Percentiles rank a stretch among this genome's conserved stretches.
phyloP scores from a whole-genome alignment of 1,139 yeast genomes.

The Spathaspora jeffriesii region DNA sequence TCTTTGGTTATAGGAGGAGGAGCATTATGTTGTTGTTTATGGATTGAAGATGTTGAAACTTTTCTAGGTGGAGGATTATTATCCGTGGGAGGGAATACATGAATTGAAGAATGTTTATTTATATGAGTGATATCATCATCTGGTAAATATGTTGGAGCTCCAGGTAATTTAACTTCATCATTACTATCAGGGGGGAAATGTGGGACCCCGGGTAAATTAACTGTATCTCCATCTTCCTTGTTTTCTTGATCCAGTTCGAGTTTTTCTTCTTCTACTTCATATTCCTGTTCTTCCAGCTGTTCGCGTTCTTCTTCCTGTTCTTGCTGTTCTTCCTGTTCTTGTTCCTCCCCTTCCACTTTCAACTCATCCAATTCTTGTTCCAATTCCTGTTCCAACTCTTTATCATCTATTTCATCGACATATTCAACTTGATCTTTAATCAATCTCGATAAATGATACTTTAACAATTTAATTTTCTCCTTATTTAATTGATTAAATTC shows the following conservation, averaged over 20 bases:
- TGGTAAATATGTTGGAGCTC: conserved; percentile 45
- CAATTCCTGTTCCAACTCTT: conserved; percentile 29
- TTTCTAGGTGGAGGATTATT: conserved; percentile 2
- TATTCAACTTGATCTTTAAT: conserved; percentile 38
- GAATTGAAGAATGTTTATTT: conserved; percentile 40
- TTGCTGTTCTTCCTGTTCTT: conserved; percentile 3
- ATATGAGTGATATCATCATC: conserved; percentile 40
- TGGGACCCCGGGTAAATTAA: conserved; percentile 32
- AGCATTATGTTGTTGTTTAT: conserved; percentile 7
- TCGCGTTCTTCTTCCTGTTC: conserved; percentile 6
- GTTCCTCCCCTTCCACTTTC: conserved; percentile 7
- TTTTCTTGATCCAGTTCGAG: too few relatives aligned
- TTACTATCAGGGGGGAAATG: conserved; percentile 31
- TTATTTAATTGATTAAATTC: conserved; percentile 30
- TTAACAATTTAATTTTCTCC: conserved; percentile 37
- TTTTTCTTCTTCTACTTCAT: conserved; percentile 3
- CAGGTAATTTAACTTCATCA: conserved; percentile 33
- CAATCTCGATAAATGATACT: conserved; percentile 39
- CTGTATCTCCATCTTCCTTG: conserved; percentile 7
- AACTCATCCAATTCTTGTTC: conserved; percentile 25
- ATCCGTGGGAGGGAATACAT: conserved; percentile 31
- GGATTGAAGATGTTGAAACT: conserved; percentile 6
- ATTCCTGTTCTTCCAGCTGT: conserved; percentile 2
- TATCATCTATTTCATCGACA: conserved; percentile 24
- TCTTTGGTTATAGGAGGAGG: conserved; percentile 37